phyloP scores from a whole-genome alignment of 257 asterid species.

The Plectranthus barbatus region DNA sequence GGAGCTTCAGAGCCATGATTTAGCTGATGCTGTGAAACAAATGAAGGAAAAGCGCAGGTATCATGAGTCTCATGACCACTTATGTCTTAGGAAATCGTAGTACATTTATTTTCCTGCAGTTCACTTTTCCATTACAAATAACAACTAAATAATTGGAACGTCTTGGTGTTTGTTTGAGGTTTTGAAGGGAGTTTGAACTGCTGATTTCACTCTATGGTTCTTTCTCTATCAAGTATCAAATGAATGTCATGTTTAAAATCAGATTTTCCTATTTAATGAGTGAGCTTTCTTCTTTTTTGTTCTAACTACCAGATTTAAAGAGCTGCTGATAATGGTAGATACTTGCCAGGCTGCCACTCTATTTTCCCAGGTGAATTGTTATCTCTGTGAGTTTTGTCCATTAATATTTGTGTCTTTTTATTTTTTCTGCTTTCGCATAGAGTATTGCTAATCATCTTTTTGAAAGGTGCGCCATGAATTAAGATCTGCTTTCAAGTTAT shows the following conservation, averaged over 20 bases:
- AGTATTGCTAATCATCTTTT: too few species aligned
- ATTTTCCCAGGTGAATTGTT: slow-evolving; percentile 67
- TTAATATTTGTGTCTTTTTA: neutral
- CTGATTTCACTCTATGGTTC: neutral
- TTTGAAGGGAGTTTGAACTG: slow-evolving; percentile 5
- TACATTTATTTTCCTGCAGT: neutral
- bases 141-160: neutral
- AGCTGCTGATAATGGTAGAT: slow-evolving; percentile 95
- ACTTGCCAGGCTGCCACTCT: slow-evolving; percentile 99
- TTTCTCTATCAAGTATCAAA: neutral
- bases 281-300: slow-evolving; percentile 13
- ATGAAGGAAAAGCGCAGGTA: slow-evolving; percentile 97
- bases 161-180: slow-evolving; percentile 3
- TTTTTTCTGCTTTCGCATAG: neutral
- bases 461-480: too few species aligned
- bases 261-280: slow-evolving; percentile 2
- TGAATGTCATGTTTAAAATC: neutral
- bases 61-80: slow-evolving; percentile 19
- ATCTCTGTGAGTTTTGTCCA: neutral
- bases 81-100: neutral
- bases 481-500: neutral
- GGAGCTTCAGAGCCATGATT: slow-evolving; percentile 98
- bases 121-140: neutral
- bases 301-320: slow-evolving; percentile 69
- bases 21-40: slow-evolving; percentile 96